Base-by-base conservation (phyloP, 2,329 filamentous ascomycete species). In the Penicillium thymicola region DNA sequence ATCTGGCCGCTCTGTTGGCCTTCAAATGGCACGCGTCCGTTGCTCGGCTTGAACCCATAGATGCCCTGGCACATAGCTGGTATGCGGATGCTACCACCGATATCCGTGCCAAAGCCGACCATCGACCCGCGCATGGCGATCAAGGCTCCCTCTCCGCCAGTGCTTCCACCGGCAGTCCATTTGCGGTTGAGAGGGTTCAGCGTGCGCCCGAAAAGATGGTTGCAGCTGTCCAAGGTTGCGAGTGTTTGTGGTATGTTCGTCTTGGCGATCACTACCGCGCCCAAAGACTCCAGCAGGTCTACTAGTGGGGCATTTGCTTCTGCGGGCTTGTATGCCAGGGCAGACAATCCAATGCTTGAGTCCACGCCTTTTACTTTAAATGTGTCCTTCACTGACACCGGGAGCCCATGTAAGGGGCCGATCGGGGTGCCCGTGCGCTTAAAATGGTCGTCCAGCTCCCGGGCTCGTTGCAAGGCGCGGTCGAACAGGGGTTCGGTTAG, bases 231-330 rank as follows among this genome's bases (percentile, higher is more conserved):
- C 40, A 84, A 69, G 8, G 78, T 77, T 63, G 76, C 76, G 55
- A 85, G 70, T 0, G 81, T 82, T 59, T 85, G 82, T 1, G 87
- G 86, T 2, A 89, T 76, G 63, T 89, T 89, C 0, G 87, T 89
- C 72, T 89, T 89, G 61, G 83, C 80, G 61, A 89, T 87, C n/a
- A 87, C 73, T 0, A 90, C 78, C 1, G 87, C 87, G 1, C 88
- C 88, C 0, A 85, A 76, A 18, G 78, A 76, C 27, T 82, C 72
- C 4, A 90, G 71, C 1, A 88, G 74, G 9, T 82, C 77, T 0
- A 88, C 82, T 7, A 89, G 73, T 0, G 80, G 78, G 0, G 83
- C 79, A 67, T 88, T 82, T 59, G 78, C 70, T 32, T 72, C 69
- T 14, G 81, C 84, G 0, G 87, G 85, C 44, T 86, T 77, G 38